A percentile compares a stretch with the other conserved stretches of the same genome.
Conservation (phyloP, 1,284 basidiomycete genomes). For the Megacollybia platyphylla region DNA sequence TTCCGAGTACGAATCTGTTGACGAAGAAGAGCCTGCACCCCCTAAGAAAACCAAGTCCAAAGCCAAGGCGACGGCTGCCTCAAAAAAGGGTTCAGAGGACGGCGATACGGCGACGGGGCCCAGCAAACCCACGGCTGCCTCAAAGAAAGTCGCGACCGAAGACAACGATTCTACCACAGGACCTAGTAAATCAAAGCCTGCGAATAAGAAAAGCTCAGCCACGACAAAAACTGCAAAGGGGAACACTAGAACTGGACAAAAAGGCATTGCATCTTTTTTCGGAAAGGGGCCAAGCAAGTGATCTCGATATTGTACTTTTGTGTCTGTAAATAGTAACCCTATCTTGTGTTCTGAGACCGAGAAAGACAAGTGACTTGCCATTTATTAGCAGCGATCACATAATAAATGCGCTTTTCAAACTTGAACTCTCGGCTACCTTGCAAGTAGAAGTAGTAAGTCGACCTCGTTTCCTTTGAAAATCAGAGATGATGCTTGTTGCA, state of each 20-base stretch:
- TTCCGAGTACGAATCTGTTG: conserved; percentile 67
- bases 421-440: too few species aligned
- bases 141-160: conserved; percentile 2
- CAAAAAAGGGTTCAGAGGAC: conserved; percentile 5
- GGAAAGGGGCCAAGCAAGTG: conserved; percentile 4
- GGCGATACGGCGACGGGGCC: conserved; percentile 1
- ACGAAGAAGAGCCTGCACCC: conserved; percentile 35
- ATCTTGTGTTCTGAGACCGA: background rate
- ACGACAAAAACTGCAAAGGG: background rate
- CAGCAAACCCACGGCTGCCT: conserved; percentile 1
- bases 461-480: too few species aligned
- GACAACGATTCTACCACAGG: conserved; percentile 2
- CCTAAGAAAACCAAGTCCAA: conserved; percentile 18
- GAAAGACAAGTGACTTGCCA: too few species aligned
- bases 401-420: too few species aligned
- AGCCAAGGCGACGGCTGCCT: conserved; percentile 12
- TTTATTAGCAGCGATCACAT: too few species aligned
- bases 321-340: too few species aligned
- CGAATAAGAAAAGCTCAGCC: background rate
- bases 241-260: conserved; percentile 1
- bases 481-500: too few species aligned
- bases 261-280: conserved; percentile 6
- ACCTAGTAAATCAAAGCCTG: conserved; percentile 1
- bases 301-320: background rate
- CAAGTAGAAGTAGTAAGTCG: too few species aligned